These are phyloP conservation scores for Haberlea rhodopensis DNA, from an alignment of 257 asterid genomes.

Conservation along the genomic window DNA sequence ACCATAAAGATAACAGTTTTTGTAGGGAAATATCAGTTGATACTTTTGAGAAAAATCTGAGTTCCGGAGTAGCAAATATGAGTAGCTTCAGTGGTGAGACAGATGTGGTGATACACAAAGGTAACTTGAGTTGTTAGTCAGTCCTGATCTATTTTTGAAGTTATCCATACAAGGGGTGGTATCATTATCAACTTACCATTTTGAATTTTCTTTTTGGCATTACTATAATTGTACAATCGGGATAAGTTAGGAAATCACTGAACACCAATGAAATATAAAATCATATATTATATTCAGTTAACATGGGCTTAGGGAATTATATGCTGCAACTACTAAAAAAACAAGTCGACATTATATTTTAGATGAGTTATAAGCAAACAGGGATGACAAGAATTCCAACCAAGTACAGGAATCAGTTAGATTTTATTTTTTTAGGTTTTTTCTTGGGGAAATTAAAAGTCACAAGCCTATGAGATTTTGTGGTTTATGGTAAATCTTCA, in stretches of 20 bases:
- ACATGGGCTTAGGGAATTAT: background rate
- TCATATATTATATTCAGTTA: background rate
- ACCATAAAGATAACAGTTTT: conserved; percentile 16
- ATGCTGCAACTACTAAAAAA: background rate
- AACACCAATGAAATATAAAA: background rate
- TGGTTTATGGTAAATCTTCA: background rate
- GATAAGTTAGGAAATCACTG: background rate
- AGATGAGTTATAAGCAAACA: background rate
- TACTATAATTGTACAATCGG: background rate
- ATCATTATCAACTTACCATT: background rate
- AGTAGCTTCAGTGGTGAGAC: conserved; percentile 15
- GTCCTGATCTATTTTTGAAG: background rate
- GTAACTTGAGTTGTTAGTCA: conserved; percentile 18
- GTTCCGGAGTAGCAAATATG: conserved; percentile 16
- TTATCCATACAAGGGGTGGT: background rate
- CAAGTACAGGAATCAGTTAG: background rate
- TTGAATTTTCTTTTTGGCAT: background rate
- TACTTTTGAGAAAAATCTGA: conserved; percentile 8
- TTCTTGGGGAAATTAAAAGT: background rate
- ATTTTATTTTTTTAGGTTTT: background rate
- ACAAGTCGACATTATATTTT: background rate
- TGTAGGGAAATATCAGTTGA: conserved; percentile 14
- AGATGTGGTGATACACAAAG: conserved; percentile 10
- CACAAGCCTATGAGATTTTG: background rate
- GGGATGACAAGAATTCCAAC: background rate